Conservation (phyloP, 371 early-diverging fungal species). For the Apophysomyces trapeziformis region DNA sequence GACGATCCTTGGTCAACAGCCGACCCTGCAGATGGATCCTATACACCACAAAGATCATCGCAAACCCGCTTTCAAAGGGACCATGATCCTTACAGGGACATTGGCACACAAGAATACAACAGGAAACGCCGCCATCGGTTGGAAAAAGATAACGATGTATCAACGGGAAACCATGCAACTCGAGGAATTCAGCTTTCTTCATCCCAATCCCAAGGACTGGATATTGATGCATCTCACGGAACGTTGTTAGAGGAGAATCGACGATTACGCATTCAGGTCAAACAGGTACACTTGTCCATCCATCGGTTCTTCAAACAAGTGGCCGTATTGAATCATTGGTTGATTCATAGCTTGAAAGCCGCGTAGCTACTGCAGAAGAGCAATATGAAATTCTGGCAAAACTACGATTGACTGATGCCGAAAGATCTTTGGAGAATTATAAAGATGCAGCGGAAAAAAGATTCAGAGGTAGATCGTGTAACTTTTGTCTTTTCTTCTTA, state of each 20-base stretch:
- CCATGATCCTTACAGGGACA: neutral
- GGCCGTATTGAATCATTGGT: neutral
- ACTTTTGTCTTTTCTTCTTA: no score
- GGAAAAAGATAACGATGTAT: no score
- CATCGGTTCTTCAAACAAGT: neutral
- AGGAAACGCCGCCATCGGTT: neutral
- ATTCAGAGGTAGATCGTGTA: conserved; percentile 11
- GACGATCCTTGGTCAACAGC: neutral
- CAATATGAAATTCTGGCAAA: conserved; percentile 14
- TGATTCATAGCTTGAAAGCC: neutral
- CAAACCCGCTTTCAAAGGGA: neutral
- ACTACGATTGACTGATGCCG: conserved; percentile 21
- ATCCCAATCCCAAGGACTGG: no score
- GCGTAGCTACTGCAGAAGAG: conserved; percentile 12
- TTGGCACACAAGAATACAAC: neutral
- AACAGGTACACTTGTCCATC: neutral
- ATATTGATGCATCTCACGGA: neutral
- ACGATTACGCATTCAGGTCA: conserved; percentile 1
- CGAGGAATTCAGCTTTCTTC: no score
- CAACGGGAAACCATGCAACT: no score
- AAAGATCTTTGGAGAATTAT: conserved; percentile 9
- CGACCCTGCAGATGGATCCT: neutral
- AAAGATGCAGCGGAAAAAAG: conserved; percentile 12
- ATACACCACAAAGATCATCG: neutral
- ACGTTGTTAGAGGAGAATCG: conserved; percentile 2